A percentile compares a stretch with the other conserved stretches of the same genome.
phyloP scores from a whole-genome alignment of 768 basidiomycete genomes.

The Mrakia frigida region DNA sequence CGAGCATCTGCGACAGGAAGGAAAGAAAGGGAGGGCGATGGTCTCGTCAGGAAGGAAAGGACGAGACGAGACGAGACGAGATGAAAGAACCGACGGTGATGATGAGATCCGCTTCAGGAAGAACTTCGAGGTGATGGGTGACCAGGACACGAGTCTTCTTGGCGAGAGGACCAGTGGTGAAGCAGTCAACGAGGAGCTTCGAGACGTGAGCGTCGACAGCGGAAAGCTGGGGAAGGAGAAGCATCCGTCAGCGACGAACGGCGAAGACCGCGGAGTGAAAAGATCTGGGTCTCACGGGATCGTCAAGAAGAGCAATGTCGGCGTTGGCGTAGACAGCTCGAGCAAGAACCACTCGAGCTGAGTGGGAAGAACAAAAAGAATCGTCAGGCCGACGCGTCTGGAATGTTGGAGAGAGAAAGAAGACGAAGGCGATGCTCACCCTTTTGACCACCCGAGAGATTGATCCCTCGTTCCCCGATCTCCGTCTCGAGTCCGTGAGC shows the following conservation, averaged over 20 bases:
- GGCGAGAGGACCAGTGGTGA: constrained; percentile 52
- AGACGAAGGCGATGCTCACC: background rate
- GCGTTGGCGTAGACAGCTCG: constrained; percentile 37
- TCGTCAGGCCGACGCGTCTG: background rate
- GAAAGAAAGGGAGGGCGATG: too few relatives aligned
- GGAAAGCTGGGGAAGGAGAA: constrained; percentile 34
- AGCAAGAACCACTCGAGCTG: constrained; percentile 39
- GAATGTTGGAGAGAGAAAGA: too few relatives aligned
- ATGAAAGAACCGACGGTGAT: constrained; percentile 39
- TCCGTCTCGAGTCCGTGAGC: constrained; percentile 30
- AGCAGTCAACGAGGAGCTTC: constrained; percentile 60
- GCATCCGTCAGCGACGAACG: too few relatives aligned
- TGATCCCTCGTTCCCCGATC: constrained; percentile 47
- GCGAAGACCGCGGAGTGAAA: too few relatives aligned
- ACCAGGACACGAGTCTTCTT: constrained; percentile 59
- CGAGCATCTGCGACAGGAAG: constrained; percentile 17
- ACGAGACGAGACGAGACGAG: constrained; percentile 13
- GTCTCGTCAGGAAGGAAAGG: background rate
- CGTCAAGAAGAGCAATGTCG: constrained; percentile 41
- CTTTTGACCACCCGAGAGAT: constrained; percentile 41
- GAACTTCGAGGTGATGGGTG: constrained; percentile 41
- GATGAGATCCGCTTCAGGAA: constrained; percentile 41
- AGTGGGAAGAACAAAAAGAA: background rate
- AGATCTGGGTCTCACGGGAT: constrained; percentile 36
- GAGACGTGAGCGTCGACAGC: constrained; percentile 75